These are phyloP conservation scores for Euptelea pleiosperma DNA, from an alignment of 164 flowering plant species.

Conservation along the genomic window DNA sequence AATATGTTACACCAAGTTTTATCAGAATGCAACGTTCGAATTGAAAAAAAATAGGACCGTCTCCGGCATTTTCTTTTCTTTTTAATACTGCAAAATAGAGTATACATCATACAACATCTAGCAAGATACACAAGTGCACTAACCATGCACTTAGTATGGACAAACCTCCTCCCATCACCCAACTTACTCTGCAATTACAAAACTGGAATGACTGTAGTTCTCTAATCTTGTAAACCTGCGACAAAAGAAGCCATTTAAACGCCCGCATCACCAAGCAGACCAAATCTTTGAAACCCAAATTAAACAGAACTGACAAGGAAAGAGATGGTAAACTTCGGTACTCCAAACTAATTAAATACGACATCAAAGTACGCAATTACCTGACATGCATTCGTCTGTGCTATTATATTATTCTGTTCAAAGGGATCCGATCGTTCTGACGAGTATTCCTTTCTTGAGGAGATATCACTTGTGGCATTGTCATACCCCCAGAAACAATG, in stretches of 20 bases:
- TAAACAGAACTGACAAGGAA: too few species aligned
- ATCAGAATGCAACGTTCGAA: too few species aligned
- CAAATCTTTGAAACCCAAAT: too few species aligned
- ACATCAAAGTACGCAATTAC: too few species aligned
- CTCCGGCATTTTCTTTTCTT: too few species aligned
- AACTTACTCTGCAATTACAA: constrained; percentile 8
- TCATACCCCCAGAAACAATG: constrained; percentile 87
- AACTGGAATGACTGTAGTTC: constrained; percentile 3
- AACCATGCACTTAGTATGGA: not conserved
- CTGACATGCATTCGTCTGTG: not conserved
- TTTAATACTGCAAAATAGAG: not conserved
- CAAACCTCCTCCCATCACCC: constrained; percentile 2
- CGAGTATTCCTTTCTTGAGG: constrained; percentile 47
- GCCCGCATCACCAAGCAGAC: not conserved
- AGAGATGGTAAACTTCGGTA: too few species aligned
- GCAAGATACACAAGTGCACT: constrained; percentile 5
- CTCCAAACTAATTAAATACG: too few species aligned
- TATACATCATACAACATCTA: constrained; percentile 9
- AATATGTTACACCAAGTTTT: too few species aligned
- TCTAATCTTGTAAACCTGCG: constrained; percentile 8
- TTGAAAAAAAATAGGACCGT: too few species aligned
- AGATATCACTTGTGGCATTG: constrained; percentile 79
- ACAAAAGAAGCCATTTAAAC: not conserved
- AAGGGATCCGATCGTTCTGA: constrained; percentile 45
- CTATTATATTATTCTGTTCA: constrained; percentile 42